Base-by-base conservation (phyloP, 371 early-diverging fungal species). In the Dichotomocladium elegans region DNA sequence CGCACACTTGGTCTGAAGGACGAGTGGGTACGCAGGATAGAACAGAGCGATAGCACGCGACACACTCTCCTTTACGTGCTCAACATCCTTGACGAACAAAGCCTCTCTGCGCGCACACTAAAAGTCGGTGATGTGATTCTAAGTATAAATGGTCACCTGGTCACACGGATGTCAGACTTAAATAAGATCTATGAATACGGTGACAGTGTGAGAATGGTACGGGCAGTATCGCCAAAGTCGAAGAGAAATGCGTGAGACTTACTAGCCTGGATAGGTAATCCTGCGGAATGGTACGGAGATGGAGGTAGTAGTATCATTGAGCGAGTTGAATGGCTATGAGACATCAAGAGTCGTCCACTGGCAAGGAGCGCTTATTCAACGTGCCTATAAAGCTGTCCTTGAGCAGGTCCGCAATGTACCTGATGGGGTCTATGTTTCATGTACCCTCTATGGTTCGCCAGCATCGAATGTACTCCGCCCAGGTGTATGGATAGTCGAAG, bases 111-210 rank as follows among this genome's bases (percentile, higher is more conserved):
- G n/a, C 63, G 66, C 47, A 71, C 82, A 5, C 60, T 88, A 48
- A 71, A 83, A 54, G 90, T 90, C 0, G 90, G 94, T 25, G 97
- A 96, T 61, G 66, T 95, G 17, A 73, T 96, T 15, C 68, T 95
- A 10, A 80, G 85, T 29, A 68, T 92, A 25, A 73, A 91, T 43
- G 90, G 87, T 21, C 53, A 74, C n/a, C 60, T 80, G 15, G 82
- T 91, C 2, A 87, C 86, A 5, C 68, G 87, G 5, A 83, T 93
- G 74, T 61, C 67, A 27, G 87, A 92, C 51, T 60, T 94, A 48
- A 70, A 59, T 17, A 61, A 67, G 15, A 57, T 37, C 1, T 9
- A 15, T 37, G 37, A 62, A 4, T 51, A 62, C 31, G 42, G 58
- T 15, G 54, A 57, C 33, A 57, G 34, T 2, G 71, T 80, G 1